A percentile compares a stretch with the other conserved stretches of the same genome.
These are phyloP conservation scores for Ophiostoma perfectum DNA, from an alignment of 2,329 filamentous ascomycete species.

Conservation along the genomic window DNA sequence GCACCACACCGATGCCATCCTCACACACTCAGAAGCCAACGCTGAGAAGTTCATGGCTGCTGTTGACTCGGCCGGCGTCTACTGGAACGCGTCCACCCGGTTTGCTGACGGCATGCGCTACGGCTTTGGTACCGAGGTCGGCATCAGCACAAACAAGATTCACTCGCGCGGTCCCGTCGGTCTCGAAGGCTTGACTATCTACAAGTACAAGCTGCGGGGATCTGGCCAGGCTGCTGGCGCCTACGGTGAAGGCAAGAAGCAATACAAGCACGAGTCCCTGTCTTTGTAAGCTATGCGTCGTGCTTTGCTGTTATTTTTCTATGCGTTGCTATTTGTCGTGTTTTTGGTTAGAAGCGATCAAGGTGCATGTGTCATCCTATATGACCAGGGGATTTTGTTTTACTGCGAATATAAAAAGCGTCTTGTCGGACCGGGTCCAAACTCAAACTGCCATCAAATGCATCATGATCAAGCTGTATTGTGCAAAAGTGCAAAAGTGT, in stretches of 20 bases:
- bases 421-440: background rate
- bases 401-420: background rate
- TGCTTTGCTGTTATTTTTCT: background rate
- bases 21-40: constrained; percentile 61
- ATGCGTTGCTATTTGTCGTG: background rate
- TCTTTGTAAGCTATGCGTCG: constrained; percentile 33
- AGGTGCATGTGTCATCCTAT: background rate
- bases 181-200: constrained; percentile 89
- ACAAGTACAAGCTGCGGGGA: constrained; percentile 89
- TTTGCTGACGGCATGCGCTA: constrained; percentile 97
- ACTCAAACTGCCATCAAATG: background rate
- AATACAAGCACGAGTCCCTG: constrained; percentile 55
- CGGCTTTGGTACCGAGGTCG: constrained; percentile 96
- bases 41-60: constrained; percentile 79
- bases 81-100: constrained; percentile 93
- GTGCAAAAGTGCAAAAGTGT: background rate
- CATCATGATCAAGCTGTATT: background rate
- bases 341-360: constrained; percentile 2
- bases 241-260: constrained; percentile 61
- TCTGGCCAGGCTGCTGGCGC: constrained; percentile 73
- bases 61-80: constrained; percentile 86
- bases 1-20: constrained; percentile 87
- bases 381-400: constrained; percentile 1
- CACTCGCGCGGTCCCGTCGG: constrained; percentile 91
- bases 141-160: constrained; percentile 98